Conservation (phyloP, 2,329 filamentous ascomycete genomes). For the Aspergillus bombycis region DNA sequence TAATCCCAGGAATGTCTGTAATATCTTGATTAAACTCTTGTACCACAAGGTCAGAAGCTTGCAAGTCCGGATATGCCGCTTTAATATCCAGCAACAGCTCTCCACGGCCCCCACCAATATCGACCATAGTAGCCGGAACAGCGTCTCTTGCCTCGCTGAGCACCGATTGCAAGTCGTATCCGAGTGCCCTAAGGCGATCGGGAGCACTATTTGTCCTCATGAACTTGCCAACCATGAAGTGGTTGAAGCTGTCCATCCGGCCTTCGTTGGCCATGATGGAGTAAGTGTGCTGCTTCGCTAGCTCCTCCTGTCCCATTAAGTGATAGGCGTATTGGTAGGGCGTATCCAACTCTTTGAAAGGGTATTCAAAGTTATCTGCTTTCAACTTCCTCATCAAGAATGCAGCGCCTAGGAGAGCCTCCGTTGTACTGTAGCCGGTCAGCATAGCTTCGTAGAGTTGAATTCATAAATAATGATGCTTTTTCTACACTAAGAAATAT, state of each 20-base stretch:
- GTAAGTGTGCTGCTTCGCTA: constrained; percentile 39
- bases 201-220: constrained; percentile 38
- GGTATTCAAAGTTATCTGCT: constrained; percentile 39
- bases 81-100: constrained; percentile 42
- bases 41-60: constrained; percentile 32
- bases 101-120: constrained; percentile 43
- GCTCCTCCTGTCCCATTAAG: constrained; percentile 32
- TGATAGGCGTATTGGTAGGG: constrained; percentile 40
- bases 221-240: constrained; percentile 46
- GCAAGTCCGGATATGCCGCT: constrained; percentile 34
- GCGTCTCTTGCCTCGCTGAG: constrained; percentile 19
- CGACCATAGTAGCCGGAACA: constrained; percentile 33
- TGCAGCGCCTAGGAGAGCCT: constrained; percentile 38
- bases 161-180: constrained; percentile 36
- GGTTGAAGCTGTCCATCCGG: constrained; percentile 45
- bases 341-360: constrained; percentile 37
- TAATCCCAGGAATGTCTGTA: constrained; percentile 29
- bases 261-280: constrained; percentile 40
- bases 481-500: not conserved
- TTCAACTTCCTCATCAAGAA: constrained; percentile 41
- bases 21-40: constrained; percentile 42
- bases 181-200: constrained; percentile 31
- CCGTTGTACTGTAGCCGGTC: constrained; percentile 32
- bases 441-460: not conserved
- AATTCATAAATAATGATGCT: not conserved